These are phyloP conservation scores for Pyrenophora graminea DNA, from an alignment of 2,329 filamentous ascomycete species.

Conservation along the genomic window DNA sequence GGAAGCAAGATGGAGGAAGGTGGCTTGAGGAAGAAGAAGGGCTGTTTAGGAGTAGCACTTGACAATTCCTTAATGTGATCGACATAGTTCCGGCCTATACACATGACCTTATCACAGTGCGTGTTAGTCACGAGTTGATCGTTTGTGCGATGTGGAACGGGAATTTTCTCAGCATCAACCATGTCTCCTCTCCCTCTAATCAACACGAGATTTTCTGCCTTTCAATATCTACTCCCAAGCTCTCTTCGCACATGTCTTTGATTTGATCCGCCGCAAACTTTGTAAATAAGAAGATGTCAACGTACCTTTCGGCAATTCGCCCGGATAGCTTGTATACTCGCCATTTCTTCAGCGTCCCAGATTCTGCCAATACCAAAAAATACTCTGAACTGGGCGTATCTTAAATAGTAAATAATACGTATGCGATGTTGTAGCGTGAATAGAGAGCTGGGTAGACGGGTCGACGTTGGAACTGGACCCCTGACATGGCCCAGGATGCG, in stretches of 20 bases:
- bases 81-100: conserved; percentile 95
- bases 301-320: conserved; percentile 55
- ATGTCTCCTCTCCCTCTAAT: no score
- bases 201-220: no score
- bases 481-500: background rate
- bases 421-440: background rate
- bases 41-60: conserved; percentile 84
- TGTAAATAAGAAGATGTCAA: background rate
- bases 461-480: conserved; percentile 5
- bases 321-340: conserved; percentile 45
- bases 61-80: conserved; percentile 94
- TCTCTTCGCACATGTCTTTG: background rate
- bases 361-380: background rate
- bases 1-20: conserved; percentile 82
- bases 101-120: conserved; percentile 67
- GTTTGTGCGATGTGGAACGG: no score
- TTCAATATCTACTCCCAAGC: background rate
- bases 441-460: background rate
- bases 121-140: background rate
- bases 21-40: conserved; percentile 93
- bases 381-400: background rate
- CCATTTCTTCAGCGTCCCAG: conserved; percentile 25
- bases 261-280: background rate
- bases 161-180: no score
- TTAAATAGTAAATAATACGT: background rate